Conservation (phyloP, 1,284 basidiomycete genomes). For the Microbotryomycetes sp. region DNA sequence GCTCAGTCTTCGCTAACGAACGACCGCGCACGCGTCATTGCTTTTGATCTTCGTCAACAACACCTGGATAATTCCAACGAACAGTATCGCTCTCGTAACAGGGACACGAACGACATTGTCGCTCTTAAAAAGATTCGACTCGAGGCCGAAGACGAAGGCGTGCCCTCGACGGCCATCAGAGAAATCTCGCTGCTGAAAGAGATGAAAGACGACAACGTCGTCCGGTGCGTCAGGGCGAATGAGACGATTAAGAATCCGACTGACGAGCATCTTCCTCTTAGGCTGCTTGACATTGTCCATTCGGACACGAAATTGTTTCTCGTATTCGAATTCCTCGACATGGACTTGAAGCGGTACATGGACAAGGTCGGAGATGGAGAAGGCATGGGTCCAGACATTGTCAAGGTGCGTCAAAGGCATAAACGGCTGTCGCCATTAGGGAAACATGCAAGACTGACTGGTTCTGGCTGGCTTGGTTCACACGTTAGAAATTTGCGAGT, state of each 20-base stretch:
- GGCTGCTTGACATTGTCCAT: constrained; percentile 91
- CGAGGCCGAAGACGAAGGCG: constrained; percentile 95
- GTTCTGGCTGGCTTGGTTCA: no score
- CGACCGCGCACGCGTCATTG: neutral
- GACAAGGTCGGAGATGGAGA: constrained; percentile 54
- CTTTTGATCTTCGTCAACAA: no score
- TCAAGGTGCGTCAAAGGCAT: constrained; percentile 69
- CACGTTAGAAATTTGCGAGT: no score
- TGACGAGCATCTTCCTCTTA: no score
- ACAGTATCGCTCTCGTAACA: constrained; percentile 37
- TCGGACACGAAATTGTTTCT: constrained; percentile 94
- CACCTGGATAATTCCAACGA: no score
- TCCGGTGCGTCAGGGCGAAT: constrained; percentile 58
- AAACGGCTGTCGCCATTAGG: no score
- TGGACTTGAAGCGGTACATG: constrained; percentile 94
- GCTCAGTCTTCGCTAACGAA: no score
- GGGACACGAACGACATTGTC: constrained; percentile 63
- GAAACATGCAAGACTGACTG: no score
- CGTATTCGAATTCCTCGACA: constrained; percentile 89
- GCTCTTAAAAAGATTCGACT: constrained; percentile 97
- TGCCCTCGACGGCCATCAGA: constrained; percentile 92
- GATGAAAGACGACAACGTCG: constrained; percentile 90
- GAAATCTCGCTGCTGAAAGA: constrained; percentile 97
- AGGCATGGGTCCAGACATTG: constrained; percentile 59
- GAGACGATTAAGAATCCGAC: no score